Base-by-base conservation (phyloP, 2,329 filamentous ascomycete genomes). In the Cordyceps javanica region DNA sequence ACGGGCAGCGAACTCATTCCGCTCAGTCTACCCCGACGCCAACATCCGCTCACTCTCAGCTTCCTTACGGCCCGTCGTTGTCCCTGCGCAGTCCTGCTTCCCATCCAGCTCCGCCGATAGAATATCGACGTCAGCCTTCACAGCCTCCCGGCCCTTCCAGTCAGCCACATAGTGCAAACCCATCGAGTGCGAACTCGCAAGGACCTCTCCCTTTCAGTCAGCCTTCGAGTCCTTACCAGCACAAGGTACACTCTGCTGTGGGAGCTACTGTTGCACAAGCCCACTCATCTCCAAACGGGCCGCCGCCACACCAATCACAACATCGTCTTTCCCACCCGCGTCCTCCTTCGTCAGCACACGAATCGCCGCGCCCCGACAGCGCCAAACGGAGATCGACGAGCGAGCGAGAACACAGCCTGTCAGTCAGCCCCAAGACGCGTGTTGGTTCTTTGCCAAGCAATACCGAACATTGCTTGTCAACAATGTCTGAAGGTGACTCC, bases 391-490 rank as follows among this genome's bases (percentile, higher is more conserved):
- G 79, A 59, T 79, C 80, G 44, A 77, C 79, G 50, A 79, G 79
- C 62, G 87, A 90, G 57, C 82, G 87, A 65, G 88, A 89, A 60
- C 77, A 81, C 51, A 90, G 86, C 68, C 70, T 88, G 55, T 92
- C 88, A 66, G 83, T 93, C 52, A 93, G 89, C 68, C 90, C 90
- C 30, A 91, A 90, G 73, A 91, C 89, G 36, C 78, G 82, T 61
- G 74, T 86, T 16, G 74, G 78, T 39, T 82, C 79, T 63, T 67
- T 82, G 38, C 75, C 74, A 59, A 78, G 71, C 67, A 77, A 70
- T 64, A 65, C 72, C 45, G 73, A 75, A 52, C 64, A 63, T 13
- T 52, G 32, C 13, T 46, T 38, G 28, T 55, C 60, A 21, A n/a
- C n/a, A n/a, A 58, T 65, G 13, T 57, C 61, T 28, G 70, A 69